phyloP scores from a whole-genome alignment of 192 early-diverging fungal species.

The Phycomyces blakesleeanus region DNA sequence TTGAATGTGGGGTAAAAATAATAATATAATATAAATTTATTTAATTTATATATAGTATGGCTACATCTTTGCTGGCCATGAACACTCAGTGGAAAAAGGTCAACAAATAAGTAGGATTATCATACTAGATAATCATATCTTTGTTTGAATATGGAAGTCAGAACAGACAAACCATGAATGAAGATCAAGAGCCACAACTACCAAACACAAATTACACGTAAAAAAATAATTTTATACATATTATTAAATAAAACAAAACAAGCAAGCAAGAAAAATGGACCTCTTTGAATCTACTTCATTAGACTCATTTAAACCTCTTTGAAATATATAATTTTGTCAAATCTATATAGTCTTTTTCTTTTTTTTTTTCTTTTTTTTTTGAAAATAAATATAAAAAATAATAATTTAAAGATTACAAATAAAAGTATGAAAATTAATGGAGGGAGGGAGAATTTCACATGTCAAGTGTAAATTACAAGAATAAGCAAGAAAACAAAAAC shows the following conservation, averaged over 20 bases:
- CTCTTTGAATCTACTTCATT: too few relatives aligned
- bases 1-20: background rate
- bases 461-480: too few relatives aligned
- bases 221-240: background rate
- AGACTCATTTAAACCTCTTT: too few relatives aligned
- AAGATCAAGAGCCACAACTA: too few relatives aligned
- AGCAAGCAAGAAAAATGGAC: too few relatives aligned
- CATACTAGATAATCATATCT: background rate
- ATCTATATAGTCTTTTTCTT: too few relatives aligned
- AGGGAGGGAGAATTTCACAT: too few relatives aligned
- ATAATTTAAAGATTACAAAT: background rate
- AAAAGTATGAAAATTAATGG: too few relatives aligned
- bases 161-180: background rate
- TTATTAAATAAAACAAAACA: too few relatives aligned
- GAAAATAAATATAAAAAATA: background rate
- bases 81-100: conserved; percentile 51
- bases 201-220: too few relatives aligned
- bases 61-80: conserved; percentile 68
- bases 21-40: background rate
- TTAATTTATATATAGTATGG: conserved; percentile 37
- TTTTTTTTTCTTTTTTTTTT: background rate
- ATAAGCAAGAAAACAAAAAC: too few relatives aligned
- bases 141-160: background rate
- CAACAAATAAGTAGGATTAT: conserved; percentile 14
- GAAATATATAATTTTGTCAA: too few relatives aligned